Evolutionary conservation across 169 alveolate genomes (phyloP).

Genomic region (Perkinsus olseni): DNA sequence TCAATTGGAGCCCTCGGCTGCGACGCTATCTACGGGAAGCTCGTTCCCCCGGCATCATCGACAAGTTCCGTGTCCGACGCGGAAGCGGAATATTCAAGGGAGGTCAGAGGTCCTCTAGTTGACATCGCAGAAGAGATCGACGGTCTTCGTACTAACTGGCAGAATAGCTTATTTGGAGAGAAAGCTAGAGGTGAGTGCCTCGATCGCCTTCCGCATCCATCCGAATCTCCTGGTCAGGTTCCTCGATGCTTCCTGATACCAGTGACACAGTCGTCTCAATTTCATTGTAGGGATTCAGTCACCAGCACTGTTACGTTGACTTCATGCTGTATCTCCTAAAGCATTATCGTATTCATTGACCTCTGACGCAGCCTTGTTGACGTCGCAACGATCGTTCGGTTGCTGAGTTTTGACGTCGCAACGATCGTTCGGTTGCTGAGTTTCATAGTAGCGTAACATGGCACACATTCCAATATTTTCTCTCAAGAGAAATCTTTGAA

Average conservation of each 20-base stretch:
- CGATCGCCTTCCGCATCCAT: not conserved
- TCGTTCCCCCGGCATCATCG: too few species aligned
- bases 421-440: too few species aligned
- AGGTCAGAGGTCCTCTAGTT: not conserved
- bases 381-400: too few species aligned
- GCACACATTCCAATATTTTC: too few species aligned
- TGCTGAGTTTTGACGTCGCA: too few species aligned
- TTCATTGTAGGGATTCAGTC: not conserved
- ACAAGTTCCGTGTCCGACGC: too few species aligned
- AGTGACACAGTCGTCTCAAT: not conserved
- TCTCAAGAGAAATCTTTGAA: too few species aligned
- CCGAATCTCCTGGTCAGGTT: not conserved
- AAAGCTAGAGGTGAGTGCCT: not conserved
- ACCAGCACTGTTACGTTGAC: not conserved
- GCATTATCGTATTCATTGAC: too few species aligned
- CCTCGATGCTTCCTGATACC: not conserved
- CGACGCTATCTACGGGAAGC: not conserved
- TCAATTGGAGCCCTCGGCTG: not conserved
- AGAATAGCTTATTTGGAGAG: not conserved
- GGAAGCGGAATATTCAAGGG: not conserved
- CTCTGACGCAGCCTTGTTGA: too few species aligned
- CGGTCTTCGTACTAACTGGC: not conserved
- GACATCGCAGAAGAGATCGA: not conserved
- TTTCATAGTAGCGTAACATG: too few species aligned
- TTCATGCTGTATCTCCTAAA: not conserved